Evolutionary conservation across 768 basidiomycete species (phyloP), one percentile per base, ranked within the genome.

Genomic region (Naganishia antarctica): DNA sequence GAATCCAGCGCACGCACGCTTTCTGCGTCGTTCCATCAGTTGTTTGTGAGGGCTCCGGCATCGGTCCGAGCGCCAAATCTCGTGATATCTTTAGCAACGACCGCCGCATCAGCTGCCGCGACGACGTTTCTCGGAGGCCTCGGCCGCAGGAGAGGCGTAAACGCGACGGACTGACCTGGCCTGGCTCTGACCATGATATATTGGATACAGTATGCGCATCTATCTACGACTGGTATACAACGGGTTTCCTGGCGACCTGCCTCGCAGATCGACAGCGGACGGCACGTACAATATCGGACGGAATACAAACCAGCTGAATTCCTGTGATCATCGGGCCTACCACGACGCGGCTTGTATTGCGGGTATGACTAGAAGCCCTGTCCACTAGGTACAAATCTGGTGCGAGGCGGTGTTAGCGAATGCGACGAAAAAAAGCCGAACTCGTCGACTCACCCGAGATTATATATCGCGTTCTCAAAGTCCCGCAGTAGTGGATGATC

Each of bases 381-480:
- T 28, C 73, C 73, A 34, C 65, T 66, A 25, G 73, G 73, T 28
- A 69, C 67, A 62, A 74, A 64, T 11, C 63, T 64, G n/a, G n/a
- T n/a, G 37, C 15, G 28, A 50, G 37, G 49, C 18, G 5, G 25
- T 23, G 34, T 25, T 23, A 43, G n/a, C 40, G 28, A 1, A 13
- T 32, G 50, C 28, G 7, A 15, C 18, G 15, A 1, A 12, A 7
- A 12, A 16, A 7, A 12, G 40, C 5, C 50, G 16, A 8, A 23
- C 4, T 7, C 15, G 16, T 11, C 21, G 13, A 48, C 63, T 47
- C 44, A 74, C n/a, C 74, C 53, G 23, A 70, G 37, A 65, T 73
- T 70, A 58, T 75, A 75, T 4, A 75, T 66, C n/a, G 66, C 63
- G 26, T 63, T 65, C 51, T 75, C 72, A 51, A 75, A 73, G 26